Percentiles rank a stretch among this genome's conserved stretches.
Evolutionary conservation across 805 yeast species (phyloP).

Genomic region (Candida sithepensis): DNA sequence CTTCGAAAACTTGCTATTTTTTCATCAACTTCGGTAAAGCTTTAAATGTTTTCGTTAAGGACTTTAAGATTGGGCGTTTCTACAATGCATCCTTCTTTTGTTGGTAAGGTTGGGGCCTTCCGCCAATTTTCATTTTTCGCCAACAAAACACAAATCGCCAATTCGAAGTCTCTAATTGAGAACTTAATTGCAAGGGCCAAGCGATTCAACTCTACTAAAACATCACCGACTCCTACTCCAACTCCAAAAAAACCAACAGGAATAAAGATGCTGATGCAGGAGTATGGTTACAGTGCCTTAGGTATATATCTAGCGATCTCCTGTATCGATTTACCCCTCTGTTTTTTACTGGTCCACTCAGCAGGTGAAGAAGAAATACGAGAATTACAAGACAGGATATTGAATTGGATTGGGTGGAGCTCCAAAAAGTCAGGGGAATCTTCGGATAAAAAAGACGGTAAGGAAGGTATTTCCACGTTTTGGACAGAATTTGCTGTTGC

Average conservation of each 20-base stretch:
- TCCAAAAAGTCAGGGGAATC: too few relatives aligned
- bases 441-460: conserved; percentile 14
- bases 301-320: conserved; percentile 79
- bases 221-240: neutral
- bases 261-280: conserved; percentile 64
- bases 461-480: conserved; percentile 36
- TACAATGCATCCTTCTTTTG: neutral
- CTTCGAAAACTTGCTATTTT: too few relatives aligned
- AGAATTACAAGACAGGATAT: conserved; percentile 57
- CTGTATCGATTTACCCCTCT: conserved; percentile 74
- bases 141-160: neutral
- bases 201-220: conserved; percentile 18
- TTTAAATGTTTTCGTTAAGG: neutral
- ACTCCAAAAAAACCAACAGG: conserved; percentile 37
- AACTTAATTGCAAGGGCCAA: neutral
- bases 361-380: conserved; percentile 81
- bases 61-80: neutral
- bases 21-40: too few relatives aligned
- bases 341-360: conserved; percentile 79
- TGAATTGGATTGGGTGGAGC: conserved; percentile 53
- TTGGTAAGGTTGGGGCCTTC: too few relatives aligned
- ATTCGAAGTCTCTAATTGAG: neutral
- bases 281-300: conserved; percentile 88
- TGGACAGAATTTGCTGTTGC: conserved; percentile 87
- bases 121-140: neutral